Conservation (phyloP, 176 grass and related monocot genomes). For the Saccharum officinarum region DNA sequence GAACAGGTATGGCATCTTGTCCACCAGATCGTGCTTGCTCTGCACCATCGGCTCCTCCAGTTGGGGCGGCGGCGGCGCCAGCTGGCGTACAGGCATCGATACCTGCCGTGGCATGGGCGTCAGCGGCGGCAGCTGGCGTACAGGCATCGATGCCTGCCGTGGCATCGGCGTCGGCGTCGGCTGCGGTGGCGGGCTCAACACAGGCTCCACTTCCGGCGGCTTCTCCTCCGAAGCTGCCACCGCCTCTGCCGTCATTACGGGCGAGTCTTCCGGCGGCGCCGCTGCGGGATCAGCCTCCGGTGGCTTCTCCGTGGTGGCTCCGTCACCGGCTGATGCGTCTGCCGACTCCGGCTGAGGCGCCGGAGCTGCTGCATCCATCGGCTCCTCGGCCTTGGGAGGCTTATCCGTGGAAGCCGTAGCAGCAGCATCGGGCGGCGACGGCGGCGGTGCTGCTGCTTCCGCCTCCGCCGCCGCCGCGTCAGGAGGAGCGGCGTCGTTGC, state of each 20-base stretch:
- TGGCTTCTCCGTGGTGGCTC: constrained; percentile 4
- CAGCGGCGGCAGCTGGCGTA: not conserved
- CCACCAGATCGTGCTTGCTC: constrained; percentile 79
- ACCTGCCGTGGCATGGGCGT: constrained; percentile 35
- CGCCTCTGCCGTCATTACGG: constrained; percentile 7
- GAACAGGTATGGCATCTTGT: constrained; percentile 97
- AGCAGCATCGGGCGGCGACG: not conserved
- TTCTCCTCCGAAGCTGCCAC: constrained; percentile 12
- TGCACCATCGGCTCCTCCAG: constrained; percentile 55
- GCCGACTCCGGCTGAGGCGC: not conserved
- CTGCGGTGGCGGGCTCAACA: constrained; percentile 13
- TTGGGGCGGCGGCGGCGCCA: not conserved
- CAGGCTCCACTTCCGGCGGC: constrained; percentile 20
- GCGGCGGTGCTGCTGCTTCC: not conserved
- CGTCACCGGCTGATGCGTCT: constrained; percentile 11
- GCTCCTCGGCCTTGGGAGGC: constrained; percentile 25
- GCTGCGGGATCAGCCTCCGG: constrained; percentile 1
- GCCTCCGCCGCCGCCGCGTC: not conserved
- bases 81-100: constrained; percentile 8
- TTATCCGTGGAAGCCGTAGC: constrained; percentile 12
- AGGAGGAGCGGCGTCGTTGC: not conserved
- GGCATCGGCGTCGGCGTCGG: constrained; percentile 17
- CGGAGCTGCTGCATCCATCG: not conserved
- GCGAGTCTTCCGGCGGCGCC: not conserved
- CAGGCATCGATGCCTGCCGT: constrained; percentile 19